Evolutionary conservation across 1,139 yeast genomes (phyloP).

Genomic region (Kodamaea derodonti): DNA sequence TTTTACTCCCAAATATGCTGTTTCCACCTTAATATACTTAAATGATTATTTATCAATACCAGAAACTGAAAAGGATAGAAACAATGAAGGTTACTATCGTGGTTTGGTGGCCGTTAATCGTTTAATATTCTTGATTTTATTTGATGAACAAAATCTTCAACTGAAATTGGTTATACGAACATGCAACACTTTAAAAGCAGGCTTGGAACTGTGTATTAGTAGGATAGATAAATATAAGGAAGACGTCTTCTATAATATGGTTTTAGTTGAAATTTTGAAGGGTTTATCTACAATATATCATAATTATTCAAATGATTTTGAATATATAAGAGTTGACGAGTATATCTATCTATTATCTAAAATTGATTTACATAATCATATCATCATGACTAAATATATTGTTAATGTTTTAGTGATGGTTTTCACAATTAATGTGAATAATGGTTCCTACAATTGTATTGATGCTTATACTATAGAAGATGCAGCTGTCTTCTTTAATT

Average conservation of each 20-base stretch:
- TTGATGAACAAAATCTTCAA: conserved; percentile 8
- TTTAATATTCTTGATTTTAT: conserved; percentile 24
- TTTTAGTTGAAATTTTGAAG: conserved; percentile 25
- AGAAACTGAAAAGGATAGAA: conserved; percentile 2
- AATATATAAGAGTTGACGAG: conserved; percentile 3
- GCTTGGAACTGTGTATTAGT: conserved; percentile 14
- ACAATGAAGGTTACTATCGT: conserved; percentile 11
- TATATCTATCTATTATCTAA: conserved; percentile 5
- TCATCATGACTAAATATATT: conserved; percentile 15
- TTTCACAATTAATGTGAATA: conserved; percentile 10
- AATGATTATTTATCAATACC: conserved; percentile 9
- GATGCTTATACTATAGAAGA: conserved; percentile 5
- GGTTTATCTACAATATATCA: conserved; percentile 25
- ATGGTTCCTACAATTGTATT: conserved; percentile 4
- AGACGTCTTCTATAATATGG: conserved; percentile 11
- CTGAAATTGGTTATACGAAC: conserved; percentile 10
- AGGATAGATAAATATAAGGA: conserved; percentile 6
- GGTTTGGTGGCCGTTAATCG: conserved; percentile 23
- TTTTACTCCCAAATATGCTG: conserved; percentile 21
- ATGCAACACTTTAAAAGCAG: conserved; percentile 12
- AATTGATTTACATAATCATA: conserved; percentile 6
- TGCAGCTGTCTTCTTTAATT: conserved; percentile 6
- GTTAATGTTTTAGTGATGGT: conserved; percentile 17
- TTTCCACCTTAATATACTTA: conserved; percentile 14
- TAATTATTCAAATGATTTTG: conserved; percentile 13